phyloP scores from a whole-genome alignment of 2,329 filamentous ascomycete genomes.

The Alternaria sp. region DNA sequence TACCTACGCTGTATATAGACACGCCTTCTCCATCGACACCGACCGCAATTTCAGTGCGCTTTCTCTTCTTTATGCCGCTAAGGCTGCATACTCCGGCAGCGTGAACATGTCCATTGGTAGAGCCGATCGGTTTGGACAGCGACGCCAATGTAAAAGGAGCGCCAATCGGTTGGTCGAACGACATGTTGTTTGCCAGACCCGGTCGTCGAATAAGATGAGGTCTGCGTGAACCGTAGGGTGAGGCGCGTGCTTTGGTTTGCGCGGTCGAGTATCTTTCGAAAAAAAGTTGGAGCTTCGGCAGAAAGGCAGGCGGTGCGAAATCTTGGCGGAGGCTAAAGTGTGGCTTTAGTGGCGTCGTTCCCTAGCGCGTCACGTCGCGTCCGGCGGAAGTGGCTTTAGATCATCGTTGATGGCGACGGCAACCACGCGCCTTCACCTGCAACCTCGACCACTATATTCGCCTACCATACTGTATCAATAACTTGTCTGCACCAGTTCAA shows the following conservation, averaged over 20 bases:
- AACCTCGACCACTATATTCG: conserved; percentile 7
- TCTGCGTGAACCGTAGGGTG: conserved; percentile 34
- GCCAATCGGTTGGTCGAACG: conserved; percentile 48
- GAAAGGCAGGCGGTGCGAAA: conserved; percentile 27
- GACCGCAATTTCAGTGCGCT: conserved; percentile 68
- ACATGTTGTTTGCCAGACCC: conserved; percentile 47
- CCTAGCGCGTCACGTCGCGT: conserved; percentile 24
- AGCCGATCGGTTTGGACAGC: conserved; percentile 55
- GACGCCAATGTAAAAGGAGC: conserved; percentile 54
- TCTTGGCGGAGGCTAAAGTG: conserved; percentile 26
- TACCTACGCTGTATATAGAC: conserved; percentile 68
- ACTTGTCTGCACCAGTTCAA: neutral
- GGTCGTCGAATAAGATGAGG: conserved; percentile 19
- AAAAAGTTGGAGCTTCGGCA: conserved; percentile 38
- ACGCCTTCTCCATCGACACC: conserved; percentile 69
- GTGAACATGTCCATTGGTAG: conserved; percentile 51
- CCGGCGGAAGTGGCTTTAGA: conserved; percentile 11
- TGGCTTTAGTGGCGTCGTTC: conserved; percentile 15
- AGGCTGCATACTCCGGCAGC: conserved; percentile 63
- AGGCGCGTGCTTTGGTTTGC: conserved; percentile 24
- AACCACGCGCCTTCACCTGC: conserved; percentile 10
- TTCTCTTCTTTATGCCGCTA: conserved; percentile 65
- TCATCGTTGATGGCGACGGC: conserved; percentile 3
- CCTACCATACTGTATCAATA: neutral
- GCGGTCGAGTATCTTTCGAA: conserved; percentile 21